Conservation (phyloP, 192 early-diverging fungal genomes). For the Coemansia erecta region DNA sequence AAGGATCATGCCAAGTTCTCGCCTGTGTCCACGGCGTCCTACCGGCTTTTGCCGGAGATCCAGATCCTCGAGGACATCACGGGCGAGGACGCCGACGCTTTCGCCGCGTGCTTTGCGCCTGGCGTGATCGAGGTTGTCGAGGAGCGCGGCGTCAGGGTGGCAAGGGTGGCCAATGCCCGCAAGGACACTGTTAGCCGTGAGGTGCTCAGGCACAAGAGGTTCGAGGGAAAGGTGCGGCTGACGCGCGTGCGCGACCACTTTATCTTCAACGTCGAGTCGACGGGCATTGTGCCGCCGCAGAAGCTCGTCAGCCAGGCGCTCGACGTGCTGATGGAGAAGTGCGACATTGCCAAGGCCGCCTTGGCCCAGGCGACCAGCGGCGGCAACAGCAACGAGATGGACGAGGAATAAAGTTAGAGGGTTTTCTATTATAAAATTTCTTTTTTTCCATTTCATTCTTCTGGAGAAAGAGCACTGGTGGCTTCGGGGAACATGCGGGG, state of each 20-base stretch:
- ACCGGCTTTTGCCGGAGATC: conserved; percentile 92
- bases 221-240: conserved; percentile 84
- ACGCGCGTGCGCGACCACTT: conserved; percentile 95
- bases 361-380: conserved; percentile 35
- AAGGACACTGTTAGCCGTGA: conserved; percentile 95
- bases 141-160: conserved; percentile 67
- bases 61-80: conserved; percentile 78
- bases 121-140: conserved; percentile 80
- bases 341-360: conserved; percentile 64
- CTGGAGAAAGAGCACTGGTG: background rate
- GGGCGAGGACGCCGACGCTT: conserved; percentile 77
- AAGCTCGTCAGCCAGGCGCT: conserved; percentile 74
- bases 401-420: conserved; percentile 23
- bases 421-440: background rate
- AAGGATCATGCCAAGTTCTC: conserved; percentile 98
- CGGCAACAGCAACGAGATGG: conserved; percentile 9
- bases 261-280: conserved; percentile 94
- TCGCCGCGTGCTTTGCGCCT: conserved; percentile 81
- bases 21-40: conserved; percentile 93
- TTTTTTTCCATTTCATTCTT: no score
- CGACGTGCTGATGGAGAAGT: conserved; percentile 80
- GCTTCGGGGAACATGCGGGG: conserved; percentile 18
- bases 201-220: conserved; percentile 88
- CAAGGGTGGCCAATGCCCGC: conserved; percentile 82
- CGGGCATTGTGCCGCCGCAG: conserved; percentile 77